phyloP scores from a whole-genome alignment of 129 eudicot species.

The sunflower (Helianthus annuus) region HanXRQr2.0-SUNRISE NC_035440.2:47318347-47318846 shows the following conservation, averaged over 20 bases:
- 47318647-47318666: slow-evolving; percentile 3
- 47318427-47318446: background rate
- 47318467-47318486: slow-evolving; percentile 6
- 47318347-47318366: slow-evolving; percentile 45
- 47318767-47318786: no score
- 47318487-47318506: background rate
- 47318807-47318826: no score
- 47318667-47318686: background rate
- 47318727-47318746: no score
- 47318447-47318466: slow-evolving; percentile 5
- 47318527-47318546: no score
- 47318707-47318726: no score
- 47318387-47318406: slow-evolving; percentile 18
- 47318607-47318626: background rate
- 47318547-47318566: slow-evolving; percentile 20
- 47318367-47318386: slow-evolving; percentile 19
- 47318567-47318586: background rate
- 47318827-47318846: no score
- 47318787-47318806: no score
- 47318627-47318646: background rate
- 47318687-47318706: no score
- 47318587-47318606: background rate
- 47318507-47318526: slow-evolving; percentile 6
- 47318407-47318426: slow-evolving; percentile 6
- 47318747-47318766: no score